Evolutionary conservation across 2,329 filamentous ascomycete genomes (phyloP), one percentile per base, ranked within the genome.

Genomic region (Neospermospora avenae): DNA sequence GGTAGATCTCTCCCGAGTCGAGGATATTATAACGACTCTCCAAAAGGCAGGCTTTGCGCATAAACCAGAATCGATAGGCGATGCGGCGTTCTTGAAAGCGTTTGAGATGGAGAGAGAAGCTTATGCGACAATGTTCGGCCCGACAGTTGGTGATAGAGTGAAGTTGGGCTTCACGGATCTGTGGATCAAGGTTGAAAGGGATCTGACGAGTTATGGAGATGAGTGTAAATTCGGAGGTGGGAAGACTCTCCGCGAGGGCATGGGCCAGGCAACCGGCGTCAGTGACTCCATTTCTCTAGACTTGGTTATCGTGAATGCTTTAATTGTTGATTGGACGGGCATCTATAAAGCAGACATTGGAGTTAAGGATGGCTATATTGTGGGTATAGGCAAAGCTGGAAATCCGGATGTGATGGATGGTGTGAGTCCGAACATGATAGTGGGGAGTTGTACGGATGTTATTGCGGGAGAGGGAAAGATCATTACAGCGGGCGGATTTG

Each of bases 301-400:
- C 73, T 83, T 93, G 49, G 90, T 96, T 24, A 85, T 98, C 61
- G 91, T 87, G 1, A 98, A 97, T 70, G 93, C 93, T 4, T 77
- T 98, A 65, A 88, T 98, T 39, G 82, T 98, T 20, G 93, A 98
- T 77, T 96, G 89, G 83, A 88, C 84, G 1, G 93, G 93, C 51
- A 96, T 98, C 71, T 96, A 91, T 80, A 98, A 98, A 77, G 93
- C 93, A 5, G 93, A 98, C 74, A 96, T 98, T 72, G 93, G 93
- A 28, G 87, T 98, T 74, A 96, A 96, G 74, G 76, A 92, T 67
- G 93, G 93, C 2, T 73, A 89, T 41, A 97, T 98, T 69, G 87
- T 88, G 28, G 93, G 86, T 0, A 93, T 98, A 67, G 93, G 93
- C 61, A 97, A 98, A 76, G 91, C 93, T 16, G 93, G 93, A 20